Evolutionary conservation across 2,329 filamentous ascomycete species (phyloP).

Genomic region (Alternaria sp.): DNA sequence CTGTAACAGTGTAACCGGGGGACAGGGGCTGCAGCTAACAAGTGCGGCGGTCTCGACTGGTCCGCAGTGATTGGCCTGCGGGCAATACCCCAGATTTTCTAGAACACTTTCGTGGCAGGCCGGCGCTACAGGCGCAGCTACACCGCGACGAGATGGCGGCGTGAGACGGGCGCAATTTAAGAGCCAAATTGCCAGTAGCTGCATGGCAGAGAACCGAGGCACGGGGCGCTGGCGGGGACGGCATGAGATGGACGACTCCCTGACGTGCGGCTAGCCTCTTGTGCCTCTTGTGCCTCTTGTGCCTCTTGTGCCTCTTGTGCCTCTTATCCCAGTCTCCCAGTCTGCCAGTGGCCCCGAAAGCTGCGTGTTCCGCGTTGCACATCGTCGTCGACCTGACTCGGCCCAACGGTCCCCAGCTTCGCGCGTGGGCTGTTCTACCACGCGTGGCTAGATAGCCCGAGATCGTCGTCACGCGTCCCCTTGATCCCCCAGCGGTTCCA

Average conservation of each 20-base stretch:
- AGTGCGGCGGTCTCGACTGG: slow-evolving; percentile 3
- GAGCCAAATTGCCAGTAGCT: slow-evolving; percentile 29
- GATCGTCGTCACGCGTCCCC: slow-evolving; percentile 45
- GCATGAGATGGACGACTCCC: slow-evolving; percentile 6
- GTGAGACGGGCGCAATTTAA: slow-evolving; percentile 39
- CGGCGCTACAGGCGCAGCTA: slow-evolving; percentile 34
- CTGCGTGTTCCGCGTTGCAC: neutral
- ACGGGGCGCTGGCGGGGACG: slow-evolving; percentile 15
- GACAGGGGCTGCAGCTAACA: slow-evolving; percentile 6
- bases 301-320: too few relatives aligned
- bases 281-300: too few relatives aligned
- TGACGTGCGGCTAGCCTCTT: slow-evolving; percentile 18
- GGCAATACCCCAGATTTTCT: slow-evolving; percentile 48
- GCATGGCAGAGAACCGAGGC: slow-evolving; percentile 29
- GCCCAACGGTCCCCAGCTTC: slow-evolving; percentile 21
- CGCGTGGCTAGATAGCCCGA: slow-evolving; percentile 37
- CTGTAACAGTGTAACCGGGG: slow-evolving; percentile 21
- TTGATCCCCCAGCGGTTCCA: slow-evolving; percentile 24
- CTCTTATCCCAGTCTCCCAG: slow-evolving; percentile 5
- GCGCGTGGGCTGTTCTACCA: slow-evolving; percentile 16
- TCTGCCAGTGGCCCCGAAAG: neutral
- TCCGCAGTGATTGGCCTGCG: slow-evolving; percentile 35
- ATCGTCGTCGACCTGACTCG: slow-evolving; percentile 4
- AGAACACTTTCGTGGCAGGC: slow-evolving; percentile 27
- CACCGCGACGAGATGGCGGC: slow-evolving; percentile 20